A percentile compares a stretch with the other conserved stretches of the same genome.
phyloP scores from a whole-genome alignment of 106 monocot species.

The Cymbidium sinense region DNA sequence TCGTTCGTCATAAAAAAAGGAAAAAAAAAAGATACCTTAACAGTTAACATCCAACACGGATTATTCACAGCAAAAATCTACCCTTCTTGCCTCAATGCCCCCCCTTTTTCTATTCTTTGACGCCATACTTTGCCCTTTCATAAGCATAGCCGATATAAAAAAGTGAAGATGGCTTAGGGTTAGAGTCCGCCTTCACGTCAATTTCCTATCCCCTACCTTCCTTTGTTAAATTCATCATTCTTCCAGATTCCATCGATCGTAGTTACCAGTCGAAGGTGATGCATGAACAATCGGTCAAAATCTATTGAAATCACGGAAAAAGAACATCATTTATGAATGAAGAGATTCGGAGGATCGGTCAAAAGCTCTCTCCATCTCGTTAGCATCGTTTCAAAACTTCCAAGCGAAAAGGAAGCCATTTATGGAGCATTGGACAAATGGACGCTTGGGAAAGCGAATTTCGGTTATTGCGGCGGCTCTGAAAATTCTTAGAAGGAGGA shows the following conservation, averaged over 20 bases:
- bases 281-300: neutral
- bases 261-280: neutral
- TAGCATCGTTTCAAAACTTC: conserved; percentile 61
- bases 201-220: neutral
- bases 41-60: too few relatives aligned
- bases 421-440: conserved; percentile 77
- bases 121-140: too few relatives aligned
- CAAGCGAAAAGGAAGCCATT: conserved; percentile 63
- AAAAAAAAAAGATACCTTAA: too few relatives aligned
- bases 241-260: neutral
- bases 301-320: conserved; percentile 17
- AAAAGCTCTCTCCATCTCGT: conserved; percentile 81
- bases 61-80: too few relatives aligned
- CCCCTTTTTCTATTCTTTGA: too few relatives aligned
- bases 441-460: conserved; percentile 84
- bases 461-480: conserved; percentile 85
- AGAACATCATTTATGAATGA: conserved; percentile 94
- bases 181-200: neutral
- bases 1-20: too few relatives aligned
- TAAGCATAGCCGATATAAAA: too few relatives aligned
- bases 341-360: conserved; percentile 68
- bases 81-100: too few relatives aligned
- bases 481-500: conserved; percentile 50
- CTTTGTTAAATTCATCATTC: neutral
- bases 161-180: neutral